Evolutionary conservation across 139 green algal species (phyloP), one percentile per base, ranked within the genome.

Genomic region (Tetraselmis striata): DNA sequence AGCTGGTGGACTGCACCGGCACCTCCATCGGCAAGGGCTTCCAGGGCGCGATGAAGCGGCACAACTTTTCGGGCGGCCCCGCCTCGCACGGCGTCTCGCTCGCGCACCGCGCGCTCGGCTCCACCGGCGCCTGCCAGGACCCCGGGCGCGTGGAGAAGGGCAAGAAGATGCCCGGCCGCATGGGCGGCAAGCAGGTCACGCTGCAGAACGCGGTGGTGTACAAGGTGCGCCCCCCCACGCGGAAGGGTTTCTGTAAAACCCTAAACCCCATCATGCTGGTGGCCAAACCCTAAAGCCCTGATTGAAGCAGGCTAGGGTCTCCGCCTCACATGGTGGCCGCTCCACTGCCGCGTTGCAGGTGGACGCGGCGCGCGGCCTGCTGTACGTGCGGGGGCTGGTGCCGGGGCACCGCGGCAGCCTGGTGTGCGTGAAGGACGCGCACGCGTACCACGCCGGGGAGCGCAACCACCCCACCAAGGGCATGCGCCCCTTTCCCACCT

Each of bases 131-230:
- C 24, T 85, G 81, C 84, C 89, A 93, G 77, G 93, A 96, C 87
- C 94, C 94, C 0, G 95, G 95, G 30, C 94, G 91, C 80, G 92
- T 98, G 58, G 99, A 94, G 89, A 97, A 98, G 86, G 96, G 95
- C 79, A 99, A 98, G 88, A 98, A 98, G 88, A 97, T 99, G 95
- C 86, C 97, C 0, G 97, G 97, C 2, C 91, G 92, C 32, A 97
- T 99, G 95, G 97, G 97, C 74, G 85, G 87, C 28, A 88, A 95
- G 79, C 86, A 79, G 26, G 82, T 92, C 25, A 98, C 94, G 0
- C 91, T 97, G 31, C 90, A 91, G 30, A 93, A 93, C 84, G 90
- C 87, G 59, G 90, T 88, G 79, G 79, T 96, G 18, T 95, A 93
- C 83, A 94, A 95, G 91, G 93, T 94, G 75, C 1, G 84, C 28